Evolutionary conservation across 1,139 yeast genomes (phyloP).

Genomic region (Tardiomyces blankii): DNA sequence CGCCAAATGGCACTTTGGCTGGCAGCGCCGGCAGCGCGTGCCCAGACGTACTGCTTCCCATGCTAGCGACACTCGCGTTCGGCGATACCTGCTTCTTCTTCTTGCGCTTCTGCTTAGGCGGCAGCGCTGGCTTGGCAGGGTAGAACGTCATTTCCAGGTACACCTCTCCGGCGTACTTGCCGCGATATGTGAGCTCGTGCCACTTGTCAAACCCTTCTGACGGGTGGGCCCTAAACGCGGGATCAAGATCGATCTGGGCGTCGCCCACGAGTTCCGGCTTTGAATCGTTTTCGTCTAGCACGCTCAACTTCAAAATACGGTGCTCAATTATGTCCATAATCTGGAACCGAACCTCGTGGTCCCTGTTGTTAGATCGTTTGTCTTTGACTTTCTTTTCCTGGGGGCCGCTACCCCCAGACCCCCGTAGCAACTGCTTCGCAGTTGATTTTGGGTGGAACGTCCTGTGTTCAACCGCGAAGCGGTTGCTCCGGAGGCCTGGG

Average conservation of each 20-base stretch:
- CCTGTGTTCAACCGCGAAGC: too few relatives aligned
- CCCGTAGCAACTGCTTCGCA: too few relatives aligned
- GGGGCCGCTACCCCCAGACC: too few relatives aligned
- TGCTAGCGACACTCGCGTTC: not conserved
- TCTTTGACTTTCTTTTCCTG: too few relatives aligned
- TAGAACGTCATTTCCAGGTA: conserved; percentile 89
- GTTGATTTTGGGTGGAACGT: too few relatives aligned
- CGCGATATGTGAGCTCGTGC: conserved; percentile 60
- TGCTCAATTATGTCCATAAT: conserved; percentile 31
- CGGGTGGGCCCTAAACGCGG: conserved; percentile 48
- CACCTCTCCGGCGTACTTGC: conserved; percentile 79
- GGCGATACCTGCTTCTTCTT: not conserved
- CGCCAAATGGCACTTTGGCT: not conserved
- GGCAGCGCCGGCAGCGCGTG: not conserved
- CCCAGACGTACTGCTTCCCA: too few relatives aligned
- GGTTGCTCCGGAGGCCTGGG: too few relatives aligned
- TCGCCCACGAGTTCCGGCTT: conserved; percentile 84
- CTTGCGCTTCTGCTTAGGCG: conserved; percentile 11
- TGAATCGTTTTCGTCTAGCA: conserved; percentile 77
- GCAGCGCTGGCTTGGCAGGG: conserved; percentile 39
- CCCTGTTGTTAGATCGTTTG: conserved; percentile 15
- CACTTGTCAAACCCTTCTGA: conserved; percentile 79
- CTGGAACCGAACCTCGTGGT: conserved; percentile 65
- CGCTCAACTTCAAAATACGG: conserved; percentile 56
- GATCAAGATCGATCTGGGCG: conserved; percentile 63